Percentiles rank a stretch among this genome's conserved stretches.
phyloP scores from a whole-genome alignment of 1,284 basidiomycete species.

The Trichosporon faecale region DNA sequence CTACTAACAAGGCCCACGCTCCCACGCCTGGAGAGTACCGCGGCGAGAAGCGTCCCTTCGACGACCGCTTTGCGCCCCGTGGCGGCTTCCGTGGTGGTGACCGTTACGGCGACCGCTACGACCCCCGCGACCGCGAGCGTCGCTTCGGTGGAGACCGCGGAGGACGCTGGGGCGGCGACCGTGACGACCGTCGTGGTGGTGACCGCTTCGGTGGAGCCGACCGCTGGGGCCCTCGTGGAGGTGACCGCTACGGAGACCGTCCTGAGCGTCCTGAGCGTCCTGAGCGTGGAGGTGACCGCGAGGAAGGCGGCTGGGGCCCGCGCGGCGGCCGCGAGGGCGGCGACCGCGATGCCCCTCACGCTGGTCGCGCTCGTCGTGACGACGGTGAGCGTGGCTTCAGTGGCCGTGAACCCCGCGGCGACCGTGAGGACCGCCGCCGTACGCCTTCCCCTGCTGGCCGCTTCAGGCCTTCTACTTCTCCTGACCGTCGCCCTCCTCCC shows the following conservation, averaged over 20 bases:
- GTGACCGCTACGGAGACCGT: constrained; percentile 27
- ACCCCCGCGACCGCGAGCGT: constrained; percentile 25
- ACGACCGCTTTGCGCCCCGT: constrained; percentile 41
- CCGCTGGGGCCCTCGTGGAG: constrained; percentile 31
- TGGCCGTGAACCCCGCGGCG: neutral
- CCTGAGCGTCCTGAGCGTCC: constrained; percentile 31
- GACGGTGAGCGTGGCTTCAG: constrained; percentile 23
- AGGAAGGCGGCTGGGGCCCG: constrained; percentile 2
- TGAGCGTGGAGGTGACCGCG: constrained; percentile 18
- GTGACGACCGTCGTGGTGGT: constrained; percentile 36
- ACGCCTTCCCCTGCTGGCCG: constrained; percentile 28
- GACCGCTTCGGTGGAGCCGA: constrained; percentile 34
- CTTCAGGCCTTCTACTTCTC: constrained; percentile 35
- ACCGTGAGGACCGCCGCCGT: constrained; percentile 21
- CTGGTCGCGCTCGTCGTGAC: constrained; percentile 36
- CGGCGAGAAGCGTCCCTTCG: constrained; percentile 72
- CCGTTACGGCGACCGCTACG: constrained; percentile 28
- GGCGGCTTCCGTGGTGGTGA: constrained; percentile 50
- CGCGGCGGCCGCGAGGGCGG: constrained; percentile 22
- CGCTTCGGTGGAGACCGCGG: constrained; percentile 43
- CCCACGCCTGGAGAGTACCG: constrained; percentile 98
- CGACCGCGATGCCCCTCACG: constrained; percentile 39
- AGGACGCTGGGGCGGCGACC: constrained; percentile 20
- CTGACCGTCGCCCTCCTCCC: constrained; percentile 38
- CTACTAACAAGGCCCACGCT: constrained; percentile 86